phyloP scores from a whole-genome alignment of 208 protist genomes.

The Leishmania tropica region DNA sequence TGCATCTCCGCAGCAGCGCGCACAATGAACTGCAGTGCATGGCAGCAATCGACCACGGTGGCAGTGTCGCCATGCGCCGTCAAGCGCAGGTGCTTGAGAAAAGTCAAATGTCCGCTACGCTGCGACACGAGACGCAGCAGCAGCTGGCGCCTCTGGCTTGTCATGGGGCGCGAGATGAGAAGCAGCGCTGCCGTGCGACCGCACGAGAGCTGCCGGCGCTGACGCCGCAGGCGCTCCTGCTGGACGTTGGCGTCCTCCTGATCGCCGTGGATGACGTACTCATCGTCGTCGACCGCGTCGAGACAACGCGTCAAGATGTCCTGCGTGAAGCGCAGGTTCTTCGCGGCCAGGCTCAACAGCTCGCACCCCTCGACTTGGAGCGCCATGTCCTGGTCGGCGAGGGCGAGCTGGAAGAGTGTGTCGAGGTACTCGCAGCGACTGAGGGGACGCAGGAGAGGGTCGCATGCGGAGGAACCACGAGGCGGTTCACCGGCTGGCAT shows the following conservation, averaged over 20 bases:
- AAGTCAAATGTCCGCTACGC: constrained; percentile 67
- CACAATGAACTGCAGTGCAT: constrained; percentile 68
- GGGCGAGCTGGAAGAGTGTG: constrained; percentile 62
- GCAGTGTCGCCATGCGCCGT: constrained; percentile 54
- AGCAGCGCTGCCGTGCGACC: constrained; percentile 71
- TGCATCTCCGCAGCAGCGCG: constrained; percentile 47
- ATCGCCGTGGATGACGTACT: constrained; percentile 46
- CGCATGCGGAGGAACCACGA: background rate
- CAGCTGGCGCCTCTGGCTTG: constrained; percentile 36
- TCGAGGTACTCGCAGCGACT: constrained; percentile 50
- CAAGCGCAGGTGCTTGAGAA: constrained; percentile 82
- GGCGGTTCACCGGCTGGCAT: background rate
- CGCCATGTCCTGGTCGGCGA: constrained; percentile 52
- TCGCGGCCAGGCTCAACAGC: constrained; percentile 64
- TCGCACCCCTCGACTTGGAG: constrained; percentile 82
- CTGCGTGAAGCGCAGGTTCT: constrained; percentile 73
- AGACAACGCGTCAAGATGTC: constrained; percentile 68
- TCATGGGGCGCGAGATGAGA: constrained; percentile 59
- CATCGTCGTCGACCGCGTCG: constrained; percentile 79
- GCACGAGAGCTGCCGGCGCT: constrained; percentile 75
- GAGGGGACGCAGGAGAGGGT: constrained; percentile 38
- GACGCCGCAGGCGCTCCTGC: constrained; percentile 31
- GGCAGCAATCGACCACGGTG: constrained; percentile 69
- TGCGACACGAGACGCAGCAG: constrained; percentile 59
- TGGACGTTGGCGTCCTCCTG: constrained; percentile 25